phyloP scores from a whole-genome alignment of 1,284 basidiomycete species.

The Puccinia hordei region DNA sequence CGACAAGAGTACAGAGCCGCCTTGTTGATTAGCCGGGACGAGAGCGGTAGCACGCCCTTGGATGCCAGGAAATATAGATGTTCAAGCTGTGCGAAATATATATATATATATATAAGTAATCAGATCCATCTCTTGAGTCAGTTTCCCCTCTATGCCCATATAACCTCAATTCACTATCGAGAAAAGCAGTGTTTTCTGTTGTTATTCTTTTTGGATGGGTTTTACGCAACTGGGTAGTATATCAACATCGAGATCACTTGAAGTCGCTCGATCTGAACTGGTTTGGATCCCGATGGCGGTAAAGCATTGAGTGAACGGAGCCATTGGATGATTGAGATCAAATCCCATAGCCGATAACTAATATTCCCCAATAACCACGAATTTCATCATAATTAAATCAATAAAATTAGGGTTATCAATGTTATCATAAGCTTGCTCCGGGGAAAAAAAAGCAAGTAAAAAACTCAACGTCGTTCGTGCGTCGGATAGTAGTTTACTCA shows the following conservation, averaged over 20 bases:
- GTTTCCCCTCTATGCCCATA: not conserved
- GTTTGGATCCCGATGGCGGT: not conserved
- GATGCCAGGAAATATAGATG: slow-evolving; percentile 43
- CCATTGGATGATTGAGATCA: slow-evolving; percentile 42
- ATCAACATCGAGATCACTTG: slow-evolving; percentile 47
- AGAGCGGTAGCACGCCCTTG: slow-evolving; percentile 29
- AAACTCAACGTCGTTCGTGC: slow-evolving; percentile 40
- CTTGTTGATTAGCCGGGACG: slow-evolving; percentile 18
- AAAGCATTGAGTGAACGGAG: slow-evolving; percentile 16
- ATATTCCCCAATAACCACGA: too few relatives aligned
- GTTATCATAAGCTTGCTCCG: not conserved
- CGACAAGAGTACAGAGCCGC: slow-evolving; percentile 38
- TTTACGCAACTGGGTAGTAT: slow-evolving; percentile 47
- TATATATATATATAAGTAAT: not conserved
- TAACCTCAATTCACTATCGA: not conserved
- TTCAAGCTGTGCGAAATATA: slow-evolving; percentile 33
- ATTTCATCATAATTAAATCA: not conserved
- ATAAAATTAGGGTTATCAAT: too few relatives aligned
- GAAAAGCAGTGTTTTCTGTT: not conserved
- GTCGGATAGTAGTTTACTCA: slow-evolving; percentile 43
- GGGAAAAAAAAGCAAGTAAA: not conserved
- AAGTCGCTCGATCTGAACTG: slow-evolving; percentile 29
- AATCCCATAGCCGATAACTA: slow-evolving; percentile 45
- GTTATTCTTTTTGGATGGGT: not conserved
- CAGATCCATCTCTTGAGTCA: not conserved